Evolutionary conservation across 805 yeast genomes (phyloP).

Genomic region (Wickerhamiella australiensis): DNA sequence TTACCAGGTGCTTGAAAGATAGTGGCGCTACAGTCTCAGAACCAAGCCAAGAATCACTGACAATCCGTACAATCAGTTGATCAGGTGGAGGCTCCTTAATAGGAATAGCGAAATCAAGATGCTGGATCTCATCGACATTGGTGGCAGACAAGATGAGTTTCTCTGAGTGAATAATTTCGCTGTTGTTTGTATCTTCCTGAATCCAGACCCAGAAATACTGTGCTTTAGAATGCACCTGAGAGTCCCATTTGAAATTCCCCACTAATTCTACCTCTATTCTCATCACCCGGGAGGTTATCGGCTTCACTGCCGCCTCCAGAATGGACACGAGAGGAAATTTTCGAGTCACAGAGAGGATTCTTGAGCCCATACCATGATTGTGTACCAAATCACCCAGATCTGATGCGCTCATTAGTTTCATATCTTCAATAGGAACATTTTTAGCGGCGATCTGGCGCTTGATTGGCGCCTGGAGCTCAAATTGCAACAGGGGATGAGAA

Average conservation of each 20-base stretch:
- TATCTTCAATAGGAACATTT: conserved; percentile 39
- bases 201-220: conserved; percentile 89
- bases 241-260: conserved; percentile 82
- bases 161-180: conserved; percentile 68
- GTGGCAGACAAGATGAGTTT: conserved; percentile 56
- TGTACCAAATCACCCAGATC: conserved; percentile 89
- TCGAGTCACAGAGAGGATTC: conserved; percentile 46
- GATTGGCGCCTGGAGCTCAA: conserved; percentile 43
- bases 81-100: conserved; percentile 80
- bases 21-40: conserved; percentile 63
- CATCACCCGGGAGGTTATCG: conserved; percentile 78
- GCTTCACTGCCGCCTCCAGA: conserved; percentile 74
- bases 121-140: conserved; percentile 45
- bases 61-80: conserved; percentile 65
- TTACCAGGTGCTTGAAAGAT: conserved; percentile 78
- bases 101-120: conserved; percentile 87
- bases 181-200: conserved; percentile 61
- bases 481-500: conserved; percentile 81
- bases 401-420: conserved; percentile 57
- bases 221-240: conserved; percentile 62
- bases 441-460: conserved; percentile 49
- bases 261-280: conserved; percentile 58
- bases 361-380: conserved; percentile 59
- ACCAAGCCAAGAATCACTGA: conserved; percentile 86
- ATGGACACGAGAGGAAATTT: conserved; percentile 57